Evolutionary conservation across 495 filamentous ascomycete genomes (phyloP), one percentile per base, ranked within the genome.

Genomic region (Tuber calosporum): DNA sequence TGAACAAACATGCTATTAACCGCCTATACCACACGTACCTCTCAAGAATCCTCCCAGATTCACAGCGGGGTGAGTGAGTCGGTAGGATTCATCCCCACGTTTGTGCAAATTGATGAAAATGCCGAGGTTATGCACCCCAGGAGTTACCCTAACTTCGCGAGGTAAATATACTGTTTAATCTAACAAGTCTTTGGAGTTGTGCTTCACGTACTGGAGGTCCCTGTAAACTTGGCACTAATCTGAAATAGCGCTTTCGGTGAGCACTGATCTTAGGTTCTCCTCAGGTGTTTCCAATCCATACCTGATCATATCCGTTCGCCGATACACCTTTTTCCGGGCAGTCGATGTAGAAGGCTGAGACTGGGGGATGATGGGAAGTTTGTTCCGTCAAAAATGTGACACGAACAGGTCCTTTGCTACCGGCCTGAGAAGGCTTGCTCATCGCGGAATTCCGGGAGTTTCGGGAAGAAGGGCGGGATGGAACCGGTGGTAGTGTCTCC

Each of bases 331-430:
- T 95, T 70, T 95, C 92, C 0, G 93, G 92, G 79, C 95, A 98
- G 82, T 93, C 91, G 74, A 97, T 89, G 82, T 90, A 96, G 84
- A 96, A 99, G 2, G 95, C 95, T 67, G 94, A 97, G 76, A 99
- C 94, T 19, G 95, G 95, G 20, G 95, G 95, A 85, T 99, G 95
- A 74, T 99, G 95, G 9, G 94, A 97, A n/a, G 95, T 93, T 80
- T 99, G 95, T 82, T 99, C 95, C 8, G 95, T 99, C 76, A 99
- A 84, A 79, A 94, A 99, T 41, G 93, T 97, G 69, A 99, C 87
- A 73, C 89, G 89, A 78, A 94, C 87, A 34, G 86, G 85, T 72
- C 87, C 89, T 40, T 84, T 76, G 82, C 39, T 81, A 79, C 67
- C 86, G 81, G 73, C 83, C 84, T 68, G 83, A 37, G 76, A 78